Base-by-base conservation (phyloP, 2,329 filamentous ascomycete genomes). In the Pestalotiopsis sp. region DNA sequence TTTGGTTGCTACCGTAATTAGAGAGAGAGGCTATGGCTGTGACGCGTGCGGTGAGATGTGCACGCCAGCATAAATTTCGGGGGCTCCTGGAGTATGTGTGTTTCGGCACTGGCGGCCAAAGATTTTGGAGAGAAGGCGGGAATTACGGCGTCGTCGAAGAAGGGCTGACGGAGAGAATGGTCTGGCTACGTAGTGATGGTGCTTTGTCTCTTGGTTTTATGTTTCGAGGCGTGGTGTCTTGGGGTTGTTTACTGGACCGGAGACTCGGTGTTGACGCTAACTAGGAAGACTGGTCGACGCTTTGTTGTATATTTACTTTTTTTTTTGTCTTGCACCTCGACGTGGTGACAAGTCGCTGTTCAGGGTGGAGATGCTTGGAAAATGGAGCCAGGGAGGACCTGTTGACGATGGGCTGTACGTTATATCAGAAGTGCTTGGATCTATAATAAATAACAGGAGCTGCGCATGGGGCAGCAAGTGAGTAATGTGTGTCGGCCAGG, bases 391-490 rank as follows among this genome's bases (percentile, higher is more conserved):
- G 52, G 45, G 41, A 61, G 63, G 58, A 52, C 14, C 45, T 20
- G 36, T 68, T 58, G 62, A 69, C 61, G 69, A 66, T 45, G 39
- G 25, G 56, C 25, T 49, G 27, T 63, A 52, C 27, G 56, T 57
- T 57, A 72, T 72, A 72, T 70, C 70, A 74, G 71, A 74, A 69
- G 59, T 69, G 56, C 72, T 71, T 75, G 73, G 31, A 69, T 73
- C 68, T 71, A 73, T 72, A 70, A 72, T 62, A 62, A 20, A 38
- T 23, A 64, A 23, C 14, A 23, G 59, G 27, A 31, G 14, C 45
- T n/a, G 36, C 38, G 31, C 66, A 56, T 57, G 49, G 63, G 63
- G 63, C 56, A 63, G 39, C 57, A 13, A 17, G 27, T 59, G 57
- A 59, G 57, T 59, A 31, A 27, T n/a, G 36, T 62, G 59, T 39